These are phyloP conservation scores for Cladobotryum protrusum DNA, from an alignment of 2,329 filamentous ascomycete species.

Conservation along the genomic window DNA sequence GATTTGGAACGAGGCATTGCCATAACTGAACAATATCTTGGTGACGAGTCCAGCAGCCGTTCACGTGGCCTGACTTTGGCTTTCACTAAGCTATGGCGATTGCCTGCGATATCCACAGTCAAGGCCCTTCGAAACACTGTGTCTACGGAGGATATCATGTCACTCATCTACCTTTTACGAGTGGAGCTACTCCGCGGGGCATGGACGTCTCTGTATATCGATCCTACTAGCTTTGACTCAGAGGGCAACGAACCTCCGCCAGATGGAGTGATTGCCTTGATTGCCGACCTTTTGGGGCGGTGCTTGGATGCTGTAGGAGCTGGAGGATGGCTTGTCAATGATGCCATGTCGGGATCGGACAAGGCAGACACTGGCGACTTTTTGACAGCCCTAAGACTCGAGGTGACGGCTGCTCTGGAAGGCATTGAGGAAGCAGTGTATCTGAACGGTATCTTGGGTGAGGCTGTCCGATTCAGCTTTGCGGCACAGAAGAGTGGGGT, in stretches of 20 bases:
- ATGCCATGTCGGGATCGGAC: conserved; percentile 44
- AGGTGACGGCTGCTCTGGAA: conserved; percentile 65
- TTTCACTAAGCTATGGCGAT: conserved; percentile 62
- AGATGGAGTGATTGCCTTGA: conserved; percentile 63
- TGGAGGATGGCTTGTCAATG: conserved; percentile 66
- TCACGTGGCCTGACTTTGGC: conserved; percentile 60
- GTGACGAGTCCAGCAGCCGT: conserved; percentile 56
- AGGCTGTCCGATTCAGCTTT: conserved; percentile 57
- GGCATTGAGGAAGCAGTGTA: conserved; percentile 63
- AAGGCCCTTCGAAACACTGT: conserved; percentile 58
- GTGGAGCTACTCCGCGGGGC: conserved; percentile 67
- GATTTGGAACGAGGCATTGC: conserved; percentile 60
- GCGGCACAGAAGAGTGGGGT: conserved; percentile 28
- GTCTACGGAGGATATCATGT: conserved; percentile 61
- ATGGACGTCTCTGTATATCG: conserved; percentile 69
- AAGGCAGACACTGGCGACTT: conserved; percentile 55
- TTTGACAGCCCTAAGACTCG: conserved; percentile 57
- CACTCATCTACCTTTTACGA: conserved; percentile 65
- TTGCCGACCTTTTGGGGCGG: conserved; percentile 64
- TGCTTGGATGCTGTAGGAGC: conserved; percentile 71
- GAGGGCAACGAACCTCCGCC: conserved; percentile 43
- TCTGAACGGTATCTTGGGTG: conserved; percentile 57
- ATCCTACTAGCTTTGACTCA: conserved; percentile 43
- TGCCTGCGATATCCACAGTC: conserved; percentile 54
- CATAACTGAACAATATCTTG: conserved; percentile 60